Evolutionary conservation across 106 monocot species (phyloP), one percentile per base, ranked within the genome.

Genomic region (Dendrobium chrysotoxum): DNA sequence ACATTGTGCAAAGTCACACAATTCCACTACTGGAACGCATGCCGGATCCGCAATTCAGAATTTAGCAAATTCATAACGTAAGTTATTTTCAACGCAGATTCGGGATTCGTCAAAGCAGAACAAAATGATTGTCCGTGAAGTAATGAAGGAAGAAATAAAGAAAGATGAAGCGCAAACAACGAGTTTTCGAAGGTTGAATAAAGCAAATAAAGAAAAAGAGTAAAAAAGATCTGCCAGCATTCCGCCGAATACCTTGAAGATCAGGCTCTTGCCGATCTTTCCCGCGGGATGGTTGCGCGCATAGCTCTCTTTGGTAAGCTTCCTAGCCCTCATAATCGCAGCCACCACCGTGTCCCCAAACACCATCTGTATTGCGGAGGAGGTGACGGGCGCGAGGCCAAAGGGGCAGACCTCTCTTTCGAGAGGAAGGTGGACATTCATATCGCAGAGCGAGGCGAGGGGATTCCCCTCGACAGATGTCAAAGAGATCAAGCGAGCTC

Each of bases 181-280:
- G 15, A 50, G 50, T 50, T 50, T 50, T 15, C 13, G 15, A 50
- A 13, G 13, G 16, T 15, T 50, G 50, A 50, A 50, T 16, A 11
- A 50, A 50, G 50, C 50, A 50, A 13, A 11, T 16, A 50, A 50
- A 15, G 10, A 46, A 50, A 50, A 50, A 50, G 2, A 50, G 13
- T 50, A 3, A 11, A 50, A 50, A 50, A 50, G 1, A 50, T 13
- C 50, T 13, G 50, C 50, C 50, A 13, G 13, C 50, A 50, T 13
- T 50, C 50, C 13, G 11, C 50, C 3, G 50, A 50, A 50, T 50
- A 81, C 81, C 78, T 83, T 61, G 11, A 61, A 61, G 61, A 61
- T 97, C 72, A 97, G 96, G 80, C 87, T 87, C 81, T 96, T 96
- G 39, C 93, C 94, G 40, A 94, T 97, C 86, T 85, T 84, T 12